Evolutionary conservation across 106 monocot genomes (phyloP).

Genomic region (Platanthera guangdongensis): DNA sequence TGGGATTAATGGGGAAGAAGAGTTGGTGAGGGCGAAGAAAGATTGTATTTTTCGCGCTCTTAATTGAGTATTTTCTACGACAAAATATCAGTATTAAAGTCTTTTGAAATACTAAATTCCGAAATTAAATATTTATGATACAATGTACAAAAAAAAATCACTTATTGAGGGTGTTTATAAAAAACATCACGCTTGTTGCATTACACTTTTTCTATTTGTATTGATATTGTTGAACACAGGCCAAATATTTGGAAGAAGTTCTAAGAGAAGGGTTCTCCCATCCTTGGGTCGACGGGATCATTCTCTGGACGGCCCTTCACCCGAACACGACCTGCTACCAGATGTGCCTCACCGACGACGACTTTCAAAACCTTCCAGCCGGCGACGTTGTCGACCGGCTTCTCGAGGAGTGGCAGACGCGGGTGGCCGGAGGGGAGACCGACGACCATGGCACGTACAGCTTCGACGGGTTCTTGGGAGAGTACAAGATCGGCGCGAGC

Average conservation of each 20-base stretch:
- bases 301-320: constrained; percentile 81
- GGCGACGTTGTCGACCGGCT: constrained; percentile 79
- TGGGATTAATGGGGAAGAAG: constrained; percentile 8
- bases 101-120: no score
- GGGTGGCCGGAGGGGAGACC: constrained; percentile 26
- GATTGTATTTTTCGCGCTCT: no score
- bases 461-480: constrained; percentile 67
- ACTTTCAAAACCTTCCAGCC: constrained; percentile 53
- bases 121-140: no score
- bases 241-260: constrained; percentile 68
- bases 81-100: no score
- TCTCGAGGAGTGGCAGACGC: constrained; percentile 69
- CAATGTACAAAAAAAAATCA: no score
- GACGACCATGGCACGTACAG: constrained; percentile 69
- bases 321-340: constrained; percentile 61
- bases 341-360: constrained; percentile 87
- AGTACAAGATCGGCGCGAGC: constrained; percentile 46
- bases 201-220: not conserved
- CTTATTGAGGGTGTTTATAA: no score
- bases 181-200: no score
- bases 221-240: constrained; percentile 17
- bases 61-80: no score
- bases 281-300: constrained; percentile 72
- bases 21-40: not conserved
- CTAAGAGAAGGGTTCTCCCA: constrained; percentile 80